These are phyloP conservation scores for Marasmius oreades DNA, from an alignment of 1,284 basidiomycete species.

Conservation along the genomic window DNA sequence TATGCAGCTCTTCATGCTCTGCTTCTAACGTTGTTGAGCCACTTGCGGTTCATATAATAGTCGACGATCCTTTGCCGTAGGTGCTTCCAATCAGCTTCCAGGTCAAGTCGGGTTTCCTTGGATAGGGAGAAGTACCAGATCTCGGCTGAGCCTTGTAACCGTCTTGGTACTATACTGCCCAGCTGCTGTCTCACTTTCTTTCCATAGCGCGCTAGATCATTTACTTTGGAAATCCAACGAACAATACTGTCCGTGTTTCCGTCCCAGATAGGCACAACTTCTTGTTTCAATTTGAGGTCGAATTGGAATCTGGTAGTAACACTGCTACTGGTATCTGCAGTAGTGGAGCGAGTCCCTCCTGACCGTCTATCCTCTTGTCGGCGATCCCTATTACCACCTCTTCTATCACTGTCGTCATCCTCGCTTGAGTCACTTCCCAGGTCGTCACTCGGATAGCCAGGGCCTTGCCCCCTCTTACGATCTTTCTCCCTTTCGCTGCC, in stretches of 20 bases:
- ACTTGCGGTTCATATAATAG: neutral
- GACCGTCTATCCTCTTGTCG: neutral
- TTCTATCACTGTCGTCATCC: neutral
- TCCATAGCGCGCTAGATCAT: neutral
- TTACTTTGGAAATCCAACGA: neutral
- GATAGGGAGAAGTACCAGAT: neutral
- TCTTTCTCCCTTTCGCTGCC: neutral
- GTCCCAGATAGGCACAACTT: neutral
- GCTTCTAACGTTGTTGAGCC: neutral
- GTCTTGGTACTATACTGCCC: neutral
- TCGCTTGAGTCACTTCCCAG: neutral
- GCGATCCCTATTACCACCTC: neutral
- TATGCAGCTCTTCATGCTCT: constrained; percentile 1
- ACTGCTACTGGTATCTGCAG: no score
- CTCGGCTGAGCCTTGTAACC: neutral
- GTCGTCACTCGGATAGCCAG: neutral
- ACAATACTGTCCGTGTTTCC: neutral
- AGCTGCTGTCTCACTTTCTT: neutral
- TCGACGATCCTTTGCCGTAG: neutral
- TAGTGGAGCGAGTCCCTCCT: no score
- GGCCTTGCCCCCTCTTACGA: neutral
- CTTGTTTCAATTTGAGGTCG: neutral
- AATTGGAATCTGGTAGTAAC: neutral
- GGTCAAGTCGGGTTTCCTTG: neutral
- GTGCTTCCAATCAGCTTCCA: neutral